These are phyloP conservation scores for Dioscorea alata DNA, from an alignment of 106 monocot species.

Conservation along the genomic window DNA sequence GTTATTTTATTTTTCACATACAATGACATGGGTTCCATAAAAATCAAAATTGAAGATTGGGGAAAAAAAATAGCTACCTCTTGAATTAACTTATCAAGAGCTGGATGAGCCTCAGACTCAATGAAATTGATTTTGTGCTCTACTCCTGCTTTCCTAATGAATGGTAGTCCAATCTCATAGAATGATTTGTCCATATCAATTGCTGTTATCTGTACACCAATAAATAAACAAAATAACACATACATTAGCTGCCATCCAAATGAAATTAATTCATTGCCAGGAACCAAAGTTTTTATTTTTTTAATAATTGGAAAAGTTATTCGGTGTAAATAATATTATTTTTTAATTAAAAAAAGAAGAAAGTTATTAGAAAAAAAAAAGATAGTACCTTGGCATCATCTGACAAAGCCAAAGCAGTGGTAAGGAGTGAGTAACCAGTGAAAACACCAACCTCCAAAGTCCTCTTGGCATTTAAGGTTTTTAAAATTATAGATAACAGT, in stretches of 20 bases:
- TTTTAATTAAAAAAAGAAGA: neutral
- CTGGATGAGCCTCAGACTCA: constrained; percentile 11
- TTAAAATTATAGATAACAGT: constrained; percentile 22
- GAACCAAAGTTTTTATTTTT: no score
- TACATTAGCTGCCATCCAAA: no score
- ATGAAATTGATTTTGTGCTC: constrained; percentile 30
- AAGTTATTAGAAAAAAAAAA: neutral
- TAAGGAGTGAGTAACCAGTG: constrained; percentile 30
- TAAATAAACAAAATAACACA: no score
- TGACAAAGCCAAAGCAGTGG: constrained; percentile 24
- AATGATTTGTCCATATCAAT: constrained; percentile 13
- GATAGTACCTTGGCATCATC: constrained; percentile 12
- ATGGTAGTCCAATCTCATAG: constrained; percentile 23
- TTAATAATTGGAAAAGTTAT: neutral
- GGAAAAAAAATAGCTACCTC: constrained; percentile 5
- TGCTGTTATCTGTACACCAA: constrained; percentile 10
- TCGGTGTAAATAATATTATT: neutral
- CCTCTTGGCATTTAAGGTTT: constrained; percentile 20
- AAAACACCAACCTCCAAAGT: constrained; percentile 29
- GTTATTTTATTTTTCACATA: no score
- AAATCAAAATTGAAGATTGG: no score
- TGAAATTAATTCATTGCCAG: no score
- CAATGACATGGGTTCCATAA: no score
- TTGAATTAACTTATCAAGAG: constrained; percentile 16
- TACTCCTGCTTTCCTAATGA: constrained; percentile 24